Evolutionary conservation across 441 rosid genomes (phyloP).

Genomic region (Corymbia citriodora): DNA sequence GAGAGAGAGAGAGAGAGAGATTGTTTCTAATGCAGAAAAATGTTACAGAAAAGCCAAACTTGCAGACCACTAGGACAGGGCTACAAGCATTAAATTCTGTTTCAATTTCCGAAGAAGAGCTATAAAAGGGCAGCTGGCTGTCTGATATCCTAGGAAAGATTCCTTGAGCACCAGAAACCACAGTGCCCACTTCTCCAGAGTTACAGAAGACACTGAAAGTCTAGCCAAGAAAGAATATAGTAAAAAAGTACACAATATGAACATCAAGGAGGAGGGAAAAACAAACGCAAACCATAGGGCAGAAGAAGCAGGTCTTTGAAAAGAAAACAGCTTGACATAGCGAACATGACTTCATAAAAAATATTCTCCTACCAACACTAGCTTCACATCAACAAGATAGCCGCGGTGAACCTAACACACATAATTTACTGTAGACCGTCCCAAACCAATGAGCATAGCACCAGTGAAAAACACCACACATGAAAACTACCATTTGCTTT

Average conservation of each 20-base stretch:
- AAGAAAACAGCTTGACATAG: not conserved
- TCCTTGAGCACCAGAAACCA: slow-evolving; percentile 21
- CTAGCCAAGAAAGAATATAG: not conserved
- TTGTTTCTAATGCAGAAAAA: not conserved
- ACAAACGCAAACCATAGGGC: not conserved
- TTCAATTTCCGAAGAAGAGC: slow-evolving; percentile 35
- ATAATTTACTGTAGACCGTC: not conserved
- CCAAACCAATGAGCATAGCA: not conserved
- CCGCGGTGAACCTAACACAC: not conserved
- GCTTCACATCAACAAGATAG: not conserved
- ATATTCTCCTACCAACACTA: not conserved
- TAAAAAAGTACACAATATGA: not conserved
- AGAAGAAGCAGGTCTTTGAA: not conserved
- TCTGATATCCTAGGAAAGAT: slow-evolving; percentile 19
- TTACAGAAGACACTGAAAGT: not conserved
- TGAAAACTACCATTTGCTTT: not conserved
- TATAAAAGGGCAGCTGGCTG: slow-evolving; percentile 13
- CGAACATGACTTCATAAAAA: not conserved
- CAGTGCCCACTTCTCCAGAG: slow-evolving; percentile 31
- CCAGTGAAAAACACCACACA: not conserved
- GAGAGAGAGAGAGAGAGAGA: not conserved
- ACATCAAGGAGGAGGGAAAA: not conserved
- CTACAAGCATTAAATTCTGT: slow-evolving; percentile 68
- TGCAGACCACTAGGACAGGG: slow-evolving; percentile 38
- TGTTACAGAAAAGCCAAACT: slow-evolving; percentile 74